Base-by-base conservation (phyloP, 768 basidiomycete species). In the Tephrocybe sp. region DNA sequence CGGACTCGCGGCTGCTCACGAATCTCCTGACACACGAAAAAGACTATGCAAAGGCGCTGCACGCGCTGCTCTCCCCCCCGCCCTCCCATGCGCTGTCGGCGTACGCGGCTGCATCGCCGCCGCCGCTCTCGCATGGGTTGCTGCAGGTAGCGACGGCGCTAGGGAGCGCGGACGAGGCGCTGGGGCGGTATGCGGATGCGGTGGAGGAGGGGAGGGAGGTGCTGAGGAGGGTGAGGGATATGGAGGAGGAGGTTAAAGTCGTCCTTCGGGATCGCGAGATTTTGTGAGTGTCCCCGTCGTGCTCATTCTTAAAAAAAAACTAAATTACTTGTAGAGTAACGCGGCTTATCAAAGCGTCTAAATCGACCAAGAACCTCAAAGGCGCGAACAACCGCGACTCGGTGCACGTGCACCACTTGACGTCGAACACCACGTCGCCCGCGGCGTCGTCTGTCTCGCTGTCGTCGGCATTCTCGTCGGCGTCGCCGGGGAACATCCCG, bases 251-350 rank as follows among this genome's bases (percentile, higher is more conserved):
- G 50, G 80, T 92, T 3, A 74, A 73, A 3, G 84, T 81, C 56
- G 73, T 91, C 46, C 69, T 88, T 53, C 71, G 87, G 4, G 90
- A 93, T 66, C 72, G 88, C 39, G 90, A 93, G 59, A 93, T 93
- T 56, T 74, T 92, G 90, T 91, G 55, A 62, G 87, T 77, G 7
- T 36, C 15, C 15, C 4, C 34, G 7, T 36, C 28, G 21, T 18
- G 38, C 20, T 12, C 3, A 8, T 21, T 20, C 38, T 20, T 5
- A 4, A 39, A 9, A 18, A 36, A 4, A 18, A 23, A 30, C 39
- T 3, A 50, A 43, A 10, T 20, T 49, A 9, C 28, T 5, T 28
- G 6, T 55, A 93, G 90, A 1, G 85, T 92, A 17, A 90, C 85
- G 1, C 80, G 90, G 8, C 77, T 92, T 42, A 82, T 92, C 59